Percentiles rank a stretch among this genome's conserved stretches.
These are phyloP conservation scores for Omphalea diandra DNA, from an alignment of 441 rosid genomes.

Conservation along the genomic window DNA sequence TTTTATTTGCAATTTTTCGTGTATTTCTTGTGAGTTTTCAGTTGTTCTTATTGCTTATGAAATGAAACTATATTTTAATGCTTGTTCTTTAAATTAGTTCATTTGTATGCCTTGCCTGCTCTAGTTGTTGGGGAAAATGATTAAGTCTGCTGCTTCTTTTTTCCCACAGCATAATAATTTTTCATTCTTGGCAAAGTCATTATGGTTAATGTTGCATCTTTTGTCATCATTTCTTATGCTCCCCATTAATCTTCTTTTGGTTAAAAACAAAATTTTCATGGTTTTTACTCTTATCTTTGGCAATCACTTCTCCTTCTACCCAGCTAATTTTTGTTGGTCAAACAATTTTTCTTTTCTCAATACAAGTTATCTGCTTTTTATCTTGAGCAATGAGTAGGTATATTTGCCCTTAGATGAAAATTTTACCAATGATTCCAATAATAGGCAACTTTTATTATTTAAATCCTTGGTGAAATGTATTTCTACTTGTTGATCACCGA, in stretches of 20 bases:
- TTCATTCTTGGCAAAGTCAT: constrained; percentile 16
- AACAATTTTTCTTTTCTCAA: not conserved
- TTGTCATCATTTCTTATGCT: not conserved
- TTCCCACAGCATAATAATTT: constrained; percentile 7
- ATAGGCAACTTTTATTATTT: not conserved
- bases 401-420: not conserved
- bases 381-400: not conserved
- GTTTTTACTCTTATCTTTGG: not conserved
- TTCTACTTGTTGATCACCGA: not conserved
- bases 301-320: not conserved
- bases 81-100: constrained; percentile 13
- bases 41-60: not conserved
- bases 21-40: not conserved
- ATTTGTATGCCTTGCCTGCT: constrained; percentile 14
- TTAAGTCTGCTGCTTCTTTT: constrained; percentile 4
- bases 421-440: not conserved
- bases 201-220: not conserved
- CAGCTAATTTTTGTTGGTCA: not conserved
- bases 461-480: not conserved
- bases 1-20: not conserved
- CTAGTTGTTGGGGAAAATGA: constrained; percentile 1
- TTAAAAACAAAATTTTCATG: not conserved
- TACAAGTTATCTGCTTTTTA: not conserved
- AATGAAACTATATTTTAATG: not conserved
- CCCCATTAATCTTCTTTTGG: not conserved